Conservation (phyloP, 208 protist genomes). For the Leishmania gerbilli region DNA sequence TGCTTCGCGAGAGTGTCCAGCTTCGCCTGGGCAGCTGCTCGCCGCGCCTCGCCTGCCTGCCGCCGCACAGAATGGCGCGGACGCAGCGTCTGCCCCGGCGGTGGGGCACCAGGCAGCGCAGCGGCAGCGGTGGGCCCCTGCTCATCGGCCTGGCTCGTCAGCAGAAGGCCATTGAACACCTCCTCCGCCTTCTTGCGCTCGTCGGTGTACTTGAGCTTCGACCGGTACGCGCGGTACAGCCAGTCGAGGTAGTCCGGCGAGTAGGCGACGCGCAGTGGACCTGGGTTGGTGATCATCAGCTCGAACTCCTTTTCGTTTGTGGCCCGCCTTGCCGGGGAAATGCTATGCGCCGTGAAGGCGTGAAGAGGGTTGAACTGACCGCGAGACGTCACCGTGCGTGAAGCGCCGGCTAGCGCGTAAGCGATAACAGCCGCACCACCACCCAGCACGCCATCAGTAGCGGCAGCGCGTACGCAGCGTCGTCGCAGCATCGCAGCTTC, state of each 20-base stretch:
- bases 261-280: conserved; percentile 78
- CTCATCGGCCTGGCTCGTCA: conserved; percentile 26
- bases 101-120: conserved; percentile 40
- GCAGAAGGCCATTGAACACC: conserved; percentile 59
- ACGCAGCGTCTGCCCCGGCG: conserved; percentile 55
- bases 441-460: not conserved
- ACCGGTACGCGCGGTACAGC: conserved; percentile 76
- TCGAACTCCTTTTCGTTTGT: conserved; percentile 64
- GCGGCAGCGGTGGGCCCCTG: conserved; percentile 5
- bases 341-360: conserved; percentile 55
- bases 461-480: not conserved
- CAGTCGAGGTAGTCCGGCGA: conserved; percentile 89
- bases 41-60: conserved; percentile 51
- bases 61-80: conserved; percentile 64
- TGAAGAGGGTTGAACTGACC: conserved; percentile 90
- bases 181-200: conserved; percentile 57
- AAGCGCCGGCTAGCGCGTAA: not conserved
- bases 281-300: conserved; percentile 78
- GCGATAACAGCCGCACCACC: not conserved
- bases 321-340: conserved; percentile 33
- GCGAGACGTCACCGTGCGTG: conserved; percentile 57
- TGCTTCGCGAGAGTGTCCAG: conserved; percentile 52
- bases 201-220: conserved; percentile 58
- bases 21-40: conserved; percentile 49
- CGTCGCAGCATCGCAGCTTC: conserved; percentile 6